Conservation (phyloP, 2,329 filamentous ascomycete genomes). For the Colletotrichum costaricense region DNA sequence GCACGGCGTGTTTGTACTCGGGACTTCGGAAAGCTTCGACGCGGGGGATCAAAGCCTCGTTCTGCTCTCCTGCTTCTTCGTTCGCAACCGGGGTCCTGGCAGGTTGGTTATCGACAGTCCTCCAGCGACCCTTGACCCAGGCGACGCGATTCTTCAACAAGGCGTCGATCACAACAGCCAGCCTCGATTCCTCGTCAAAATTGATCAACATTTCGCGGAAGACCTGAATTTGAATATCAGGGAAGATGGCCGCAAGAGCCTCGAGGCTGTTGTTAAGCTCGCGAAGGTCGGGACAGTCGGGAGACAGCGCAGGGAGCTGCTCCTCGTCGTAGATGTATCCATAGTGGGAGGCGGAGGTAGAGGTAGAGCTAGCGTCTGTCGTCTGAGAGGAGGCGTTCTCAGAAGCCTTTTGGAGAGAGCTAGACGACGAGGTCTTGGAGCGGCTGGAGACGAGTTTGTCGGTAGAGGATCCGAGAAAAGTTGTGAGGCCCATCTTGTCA, state of each 20-base stretch:
- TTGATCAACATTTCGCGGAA: constrained; percentile 83
- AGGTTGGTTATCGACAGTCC: constrained; percentile 50
- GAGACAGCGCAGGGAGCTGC: constrained; percentile 59
- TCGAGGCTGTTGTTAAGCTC: constrained; percentile 78
- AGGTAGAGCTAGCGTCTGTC: constrained; percentile 40
- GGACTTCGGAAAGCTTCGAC: constrained; percentile 76
- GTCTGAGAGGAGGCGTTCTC: neutral
- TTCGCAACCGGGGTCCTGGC: constrained; percentile 45
- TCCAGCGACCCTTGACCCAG: constrained; percentile 78
- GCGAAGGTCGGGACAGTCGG: constrained; percentile 71
- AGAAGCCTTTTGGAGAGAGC: constrained; percentile 1
- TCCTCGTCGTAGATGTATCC: constrained; percentile 67
- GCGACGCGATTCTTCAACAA: constrained; percentile 77
- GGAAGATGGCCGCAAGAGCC: constrained; percentile 78
- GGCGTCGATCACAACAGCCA: constrained; percentile 82
- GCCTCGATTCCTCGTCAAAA: constrained; percentile 80
- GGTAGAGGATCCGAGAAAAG: constrained; percentile 36
- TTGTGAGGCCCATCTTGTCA: constrained; percentile 34
- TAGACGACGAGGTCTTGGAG: constrained; percentile 14
- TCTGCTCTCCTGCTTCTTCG: constrained; percentile 40
- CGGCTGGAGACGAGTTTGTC: constrained; percentile 23
- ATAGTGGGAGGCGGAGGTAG: constrained; percentile 42
- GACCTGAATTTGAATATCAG: constrained; percentile 83
- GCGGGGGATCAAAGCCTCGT: constrained; percentile 53
- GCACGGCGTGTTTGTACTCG: constrained; percentile 76